These are phyloP conservation scores for Colletotrichum sp. DNA, from an alignment of 2,329 filamentous ascomycete genomes.

Conservation along the genomic window DNA sequence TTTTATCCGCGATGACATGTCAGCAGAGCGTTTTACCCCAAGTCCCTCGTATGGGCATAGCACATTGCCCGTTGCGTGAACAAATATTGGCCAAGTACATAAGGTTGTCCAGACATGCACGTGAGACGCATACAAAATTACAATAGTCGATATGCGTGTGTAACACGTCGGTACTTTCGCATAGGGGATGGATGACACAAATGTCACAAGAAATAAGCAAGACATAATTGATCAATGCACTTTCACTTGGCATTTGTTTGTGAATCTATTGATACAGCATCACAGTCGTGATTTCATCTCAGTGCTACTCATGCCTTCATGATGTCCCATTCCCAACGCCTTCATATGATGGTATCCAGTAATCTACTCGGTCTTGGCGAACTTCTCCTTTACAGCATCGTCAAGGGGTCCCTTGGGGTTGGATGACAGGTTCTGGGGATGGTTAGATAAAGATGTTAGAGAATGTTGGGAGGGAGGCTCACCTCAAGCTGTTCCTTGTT, in stretches of 20 bases:
- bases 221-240: background rate
- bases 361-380: conserved; percentile 50
- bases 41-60: background rate
- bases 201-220: background rate
- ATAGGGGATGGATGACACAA: background rate
- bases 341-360: background rate
- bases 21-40: too few relatives aligned
- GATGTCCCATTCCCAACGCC: background rate
- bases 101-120: background rate
- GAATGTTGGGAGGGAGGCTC: conserved; percentile 17
- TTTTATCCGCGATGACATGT: background rate
- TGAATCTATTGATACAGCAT: background rate
- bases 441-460: background rate
- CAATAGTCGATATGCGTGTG: too few relatives aligned
- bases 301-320: background rate
- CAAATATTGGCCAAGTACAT: too few relatives aligned
- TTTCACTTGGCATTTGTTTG: background rate
- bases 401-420: conserved; percentile 73
- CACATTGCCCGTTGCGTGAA: too few relatives aligned
- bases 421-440: conserved; percentile 54
- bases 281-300: conserved; percentile 2
- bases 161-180: background rate
- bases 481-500: conserved; percentile 59
- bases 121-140: background rate
- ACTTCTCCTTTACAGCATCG: conserved; percentile 64